Conservation (phyloP, 78 protist species). For the Monocercomonoides exilis region DNA sequence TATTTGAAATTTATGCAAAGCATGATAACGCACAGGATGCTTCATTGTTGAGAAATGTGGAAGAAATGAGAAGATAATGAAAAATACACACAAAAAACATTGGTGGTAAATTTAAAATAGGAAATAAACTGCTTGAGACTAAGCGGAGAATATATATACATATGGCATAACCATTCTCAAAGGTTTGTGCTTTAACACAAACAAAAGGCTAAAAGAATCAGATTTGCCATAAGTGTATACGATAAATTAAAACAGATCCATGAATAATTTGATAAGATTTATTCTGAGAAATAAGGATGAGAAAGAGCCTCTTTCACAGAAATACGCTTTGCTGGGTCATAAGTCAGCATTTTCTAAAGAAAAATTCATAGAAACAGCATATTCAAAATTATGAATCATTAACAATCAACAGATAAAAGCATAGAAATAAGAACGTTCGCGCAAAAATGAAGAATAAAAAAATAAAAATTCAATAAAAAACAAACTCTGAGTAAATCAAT, state of each 20-base stretch:
- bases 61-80: background rate
- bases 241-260: background rate
- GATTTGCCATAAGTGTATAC: background rate
- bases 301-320: constrained; percentile 75
- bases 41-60: background rate
- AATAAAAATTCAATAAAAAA: too few relatives aligned
- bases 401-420: background rate
- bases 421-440: background rate
- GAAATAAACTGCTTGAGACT: background rate
- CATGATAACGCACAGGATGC: too few relatives aligned
- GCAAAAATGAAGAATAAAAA: too few relatives aligned
- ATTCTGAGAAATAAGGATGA: constrained; percentile 82
- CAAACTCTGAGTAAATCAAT: constrained; percentile 51
- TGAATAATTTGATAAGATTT: too few relatives aligned
- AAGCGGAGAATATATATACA: background rate
- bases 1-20: too few relatives aligned
- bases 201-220: background rate
- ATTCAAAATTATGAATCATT: background rate
- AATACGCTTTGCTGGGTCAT: constrained; percentile 76
- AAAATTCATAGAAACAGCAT: background rate
- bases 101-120: background rate
- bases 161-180: background rate
- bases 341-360: constrained; percentile 53
- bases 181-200: background rate
- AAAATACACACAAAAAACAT: background rate